phyloP scores from a whole-genome alignment of 2,329 filamentous ascomycete genomes.

The Cordyceps cateniannulata region DNA sequence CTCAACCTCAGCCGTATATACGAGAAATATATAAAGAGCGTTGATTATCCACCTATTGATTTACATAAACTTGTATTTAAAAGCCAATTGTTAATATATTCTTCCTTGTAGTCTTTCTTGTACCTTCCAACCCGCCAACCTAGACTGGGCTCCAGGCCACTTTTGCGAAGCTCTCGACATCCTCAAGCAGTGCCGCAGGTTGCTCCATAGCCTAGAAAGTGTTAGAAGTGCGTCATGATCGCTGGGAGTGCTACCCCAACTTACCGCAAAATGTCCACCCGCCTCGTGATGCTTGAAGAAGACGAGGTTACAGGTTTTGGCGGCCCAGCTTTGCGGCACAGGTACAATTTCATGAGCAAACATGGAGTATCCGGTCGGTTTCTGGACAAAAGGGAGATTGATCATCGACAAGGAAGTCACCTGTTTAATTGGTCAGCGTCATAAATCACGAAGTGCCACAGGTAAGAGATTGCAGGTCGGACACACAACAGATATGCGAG shows the following conservation, averaged over 20 bases:
- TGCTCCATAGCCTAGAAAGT: constrained; percentile 29
- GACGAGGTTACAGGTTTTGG: constrained; percentile 29
- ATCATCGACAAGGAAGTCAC: constrained; percentile 6
- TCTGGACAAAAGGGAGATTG: constrained; percentile 21
- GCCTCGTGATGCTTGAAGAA: constrained; percentile 22
- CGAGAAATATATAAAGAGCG: no score
- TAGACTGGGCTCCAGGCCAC: constrained; percentile 4
- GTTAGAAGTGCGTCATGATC: background rate
- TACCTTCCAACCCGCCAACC: no score
- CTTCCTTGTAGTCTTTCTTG: no score
- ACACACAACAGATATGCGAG: constrained; percentile 14
- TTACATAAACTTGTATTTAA: no score
- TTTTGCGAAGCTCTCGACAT: constrained; percentile 36
- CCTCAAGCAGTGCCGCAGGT: constrained; percentile 32
- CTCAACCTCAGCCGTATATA: no score
- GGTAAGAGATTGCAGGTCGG: background rate
- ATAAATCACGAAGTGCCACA: background rate
- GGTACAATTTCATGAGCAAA: constrained; percentile 37
- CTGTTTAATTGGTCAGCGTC: constrained; percentile 2
- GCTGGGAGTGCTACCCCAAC: background rate
- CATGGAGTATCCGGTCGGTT: constrained; percentile 39
- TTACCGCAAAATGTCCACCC: constrained; percentile 17
- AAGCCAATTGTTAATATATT: no score
- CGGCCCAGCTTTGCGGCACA: constrained; percentile 29
- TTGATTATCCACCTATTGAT: no score